Percentiles rank a stretch among this genome's conserved stretches.
These are phyloP conservation scores for Trametes maxima DNA, from an alignment of 768 basidiomycete genomes.

Conservation along the genomic window DNA sequence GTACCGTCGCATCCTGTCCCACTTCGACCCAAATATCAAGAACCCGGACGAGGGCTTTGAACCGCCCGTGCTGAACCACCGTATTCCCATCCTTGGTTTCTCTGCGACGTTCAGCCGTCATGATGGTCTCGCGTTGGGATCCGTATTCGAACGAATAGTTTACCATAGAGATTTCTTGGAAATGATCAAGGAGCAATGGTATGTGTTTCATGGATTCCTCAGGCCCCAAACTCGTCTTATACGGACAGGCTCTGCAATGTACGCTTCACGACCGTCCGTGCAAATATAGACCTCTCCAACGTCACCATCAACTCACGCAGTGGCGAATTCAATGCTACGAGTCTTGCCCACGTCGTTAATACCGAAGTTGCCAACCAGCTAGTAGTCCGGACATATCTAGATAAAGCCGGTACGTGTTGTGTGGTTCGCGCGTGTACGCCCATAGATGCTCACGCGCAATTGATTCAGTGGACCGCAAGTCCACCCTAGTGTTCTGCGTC, in stretches of 20 bases:
- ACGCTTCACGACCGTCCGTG: slow-evolving; percentile 81
- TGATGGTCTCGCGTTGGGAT: slow-evolving; percentile 86
- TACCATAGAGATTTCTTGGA: slow-evolving; percentile 90
- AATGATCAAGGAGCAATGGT: slow-evolving; percentile 95
- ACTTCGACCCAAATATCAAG: slow-evolving; percentile 72
- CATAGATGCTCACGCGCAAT: slow-evolving; percentile 7
- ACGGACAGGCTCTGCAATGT: slow-evolving; percentile 77
- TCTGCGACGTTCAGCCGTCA: slow-evolving; percentile 94
- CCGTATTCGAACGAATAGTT: slow-evolving; percentile 88
- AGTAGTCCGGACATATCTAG: slow-evolving; percentile 83
- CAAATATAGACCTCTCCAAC: slow-evolving; percentile 65
- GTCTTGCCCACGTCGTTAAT: slow-evolving; percentile 82
- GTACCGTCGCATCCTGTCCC: slow-evolving; percentile 82
- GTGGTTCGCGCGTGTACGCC: neutral
- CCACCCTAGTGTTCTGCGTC: slow-evolving; percentile 92
- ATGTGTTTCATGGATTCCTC: no score
- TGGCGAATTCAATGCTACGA: slow-evolving; percentile 82
- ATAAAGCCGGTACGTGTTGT: slow-evolving; percentile 68
- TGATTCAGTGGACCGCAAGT: slow-evolving; percentile 57
- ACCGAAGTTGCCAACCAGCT: slow-evolving; percentile 75
- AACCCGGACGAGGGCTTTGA: slow-evolving; percentile 49
- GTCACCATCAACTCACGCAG: slow-evolving; percentile 67
- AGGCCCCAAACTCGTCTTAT: neutral
- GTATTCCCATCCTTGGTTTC: slow-evolving; percentile 88
- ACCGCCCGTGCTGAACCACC: slow-evolving; percentile 43